Evolutionary conservation across 140 eudicot genomes (phyloP).

Genomic region (Bidens hawaiensis): DNA sequence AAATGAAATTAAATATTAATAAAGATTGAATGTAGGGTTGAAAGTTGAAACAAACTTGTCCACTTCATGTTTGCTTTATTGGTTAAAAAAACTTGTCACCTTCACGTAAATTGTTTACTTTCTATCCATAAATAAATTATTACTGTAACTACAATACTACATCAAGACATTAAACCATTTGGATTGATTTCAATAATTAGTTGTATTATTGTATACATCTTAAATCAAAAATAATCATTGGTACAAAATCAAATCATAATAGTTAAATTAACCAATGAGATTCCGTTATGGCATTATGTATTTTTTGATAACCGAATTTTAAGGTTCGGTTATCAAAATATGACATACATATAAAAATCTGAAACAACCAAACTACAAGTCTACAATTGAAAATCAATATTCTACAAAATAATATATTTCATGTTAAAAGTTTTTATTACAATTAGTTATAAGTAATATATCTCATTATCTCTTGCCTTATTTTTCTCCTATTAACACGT

Average conservation of each 20-base stretch:
- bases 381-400: neutral
- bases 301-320: neutral
- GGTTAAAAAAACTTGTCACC: too few species aligned
- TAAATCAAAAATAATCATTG: neutral
- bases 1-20: too few species aligned
- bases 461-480: neutral
- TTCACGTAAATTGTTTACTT: too few species aligned
- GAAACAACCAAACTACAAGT: neutral
- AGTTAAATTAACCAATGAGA: neutral
- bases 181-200: neutral
- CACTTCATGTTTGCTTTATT: too few species aligned
- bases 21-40: too few species aligned
- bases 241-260: too few species aligned
- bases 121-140: neutral
- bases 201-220: neutral
- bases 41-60: too few species aligned
- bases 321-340: neutral
- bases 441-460: neutral
- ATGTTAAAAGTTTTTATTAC: too few species aligned
- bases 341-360: neutral
- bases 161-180: neutral
- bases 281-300: neutral
- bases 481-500: neutral
- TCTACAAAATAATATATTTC: too few species aligned
- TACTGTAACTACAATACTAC: neutral